These are phyloP conservation scores for Pyrus pyrifolia DNA, from an alignment of 306 rosid species.

Conservation along the genomic window DNA sequence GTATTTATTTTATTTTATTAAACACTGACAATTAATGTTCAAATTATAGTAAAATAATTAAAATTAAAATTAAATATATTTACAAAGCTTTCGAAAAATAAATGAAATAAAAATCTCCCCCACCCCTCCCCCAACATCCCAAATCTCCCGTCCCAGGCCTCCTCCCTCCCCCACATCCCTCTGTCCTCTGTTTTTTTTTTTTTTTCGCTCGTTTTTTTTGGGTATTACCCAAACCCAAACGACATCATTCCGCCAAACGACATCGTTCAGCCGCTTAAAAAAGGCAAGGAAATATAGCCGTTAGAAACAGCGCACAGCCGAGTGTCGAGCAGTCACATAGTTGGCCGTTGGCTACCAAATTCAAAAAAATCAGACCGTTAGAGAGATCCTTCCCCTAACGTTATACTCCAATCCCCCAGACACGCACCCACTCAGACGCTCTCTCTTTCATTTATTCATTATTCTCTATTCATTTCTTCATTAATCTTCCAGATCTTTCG, in stretches of 20 bases:
- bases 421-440: neutral
- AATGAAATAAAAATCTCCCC: too few species aligned
- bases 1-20: too few species aligned
- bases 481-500: slow-evolving; percentile 5
- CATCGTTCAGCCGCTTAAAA: neutral
- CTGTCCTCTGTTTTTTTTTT: too few species aligned
- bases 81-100: too few species aligned
- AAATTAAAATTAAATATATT: too few species aligned
- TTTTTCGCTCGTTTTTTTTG: too few species aligned
- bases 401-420: neutral
- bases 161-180: too few species aligned
- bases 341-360: slow-evolving; percentile 22
- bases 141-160: too few species aligned
- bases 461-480: neutral
- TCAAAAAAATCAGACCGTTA: slow-evolving; percentile 41
- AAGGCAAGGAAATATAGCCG: slow-evolving; percentile 30
- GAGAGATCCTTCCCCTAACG: neutral
- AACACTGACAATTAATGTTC: too few species aligned
- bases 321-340: neutral
- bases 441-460: neutral
- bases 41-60: too few species aligned
- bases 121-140: too few species aligned
- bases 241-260: neutral
- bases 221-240: neutral
- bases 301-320: slow-evolving; percentile 1